phyloP scores from a whole-genome alignment of 176 grass and related monocot species.

The Alopecurus myosuroides region DNA sequence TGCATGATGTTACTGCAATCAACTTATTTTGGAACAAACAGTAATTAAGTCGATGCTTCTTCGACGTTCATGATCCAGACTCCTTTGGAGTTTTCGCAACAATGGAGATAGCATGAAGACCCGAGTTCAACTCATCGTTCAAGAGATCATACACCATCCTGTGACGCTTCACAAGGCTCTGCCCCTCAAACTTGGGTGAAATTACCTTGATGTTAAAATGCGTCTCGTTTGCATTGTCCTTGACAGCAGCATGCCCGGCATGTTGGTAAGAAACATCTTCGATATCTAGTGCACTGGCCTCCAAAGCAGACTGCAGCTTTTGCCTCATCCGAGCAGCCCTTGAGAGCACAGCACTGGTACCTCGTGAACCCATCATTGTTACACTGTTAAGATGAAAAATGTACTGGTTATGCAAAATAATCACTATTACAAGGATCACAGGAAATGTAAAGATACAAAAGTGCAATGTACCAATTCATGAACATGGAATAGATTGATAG shows the following conservation, averaged over 20 bases:
- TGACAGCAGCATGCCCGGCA: slow-evolving; percentile 78
- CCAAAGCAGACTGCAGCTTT: slow-evolving; percentile 76
- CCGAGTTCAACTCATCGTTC: slow-evolving; percentile 79
- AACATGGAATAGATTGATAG: not conserved
- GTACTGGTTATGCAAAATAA: slow-evolving; percentile 15
- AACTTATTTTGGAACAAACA: slow-evolving; percentile 26
- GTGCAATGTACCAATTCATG: not conserved
- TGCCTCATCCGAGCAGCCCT: slow-evolving; percentile 89
- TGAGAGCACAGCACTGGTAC: slow-evolving; percentile 45
- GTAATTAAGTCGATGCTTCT: not conserved
- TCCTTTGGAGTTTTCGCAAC: slow-evolving; percentile 87
- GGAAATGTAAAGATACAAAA: not conserved
- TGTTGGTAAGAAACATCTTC: slow-evolving; percentile 96
- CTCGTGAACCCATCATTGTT: slow-evolving; percentile 64
- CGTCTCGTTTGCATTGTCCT: slow-evolving; percentile 68
- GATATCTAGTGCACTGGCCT: slow-evolving; percentile 78
- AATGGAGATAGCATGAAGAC: slow-evolving; percentile 95
- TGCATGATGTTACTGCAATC: slow-evolving; percentile 15
- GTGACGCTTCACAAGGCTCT: slow-evolving; percentile 88
- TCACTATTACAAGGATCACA: not conserved
- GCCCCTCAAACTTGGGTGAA: slow-evolving; percentile 79
- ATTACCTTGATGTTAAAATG: slow-evolving; percentile 92
- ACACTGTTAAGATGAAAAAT: not conserved
- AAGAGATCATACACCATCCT: slow-evolving; percentile 89
- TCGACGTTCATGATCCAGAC: slow-evolving; percentile 27